phyloP scores from a whole-genome alignment of 2,329 filamentous ascomycete species.

The Pseudogymnoascus sp. region DNA sequence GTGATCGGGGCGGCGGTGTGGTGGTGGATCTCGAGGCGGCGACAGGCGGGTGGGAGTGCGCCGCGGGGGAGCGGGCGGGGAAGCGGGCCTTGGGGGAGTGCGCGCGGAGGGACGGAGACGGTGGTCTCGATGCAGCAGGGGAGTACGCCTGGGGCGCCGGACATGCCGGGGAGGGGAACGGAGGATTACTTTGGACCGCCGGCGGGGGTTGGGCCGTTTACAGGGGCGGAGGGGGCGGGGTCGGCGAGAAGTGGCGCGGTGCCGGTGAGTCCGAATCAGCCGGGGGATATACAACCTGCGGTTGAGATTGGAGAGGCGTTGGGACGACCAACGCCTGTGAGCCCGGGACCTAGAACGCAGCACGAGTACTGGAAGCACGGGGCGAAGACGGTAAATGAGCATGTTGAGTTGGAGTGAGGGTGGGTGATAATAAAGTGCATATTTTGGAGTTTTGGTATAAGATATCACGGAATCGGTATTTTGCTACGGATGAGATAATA shows the following conservation, averaged over 20 bases:
- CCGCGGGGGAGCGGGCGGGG: slow-evolving; percentile 15
- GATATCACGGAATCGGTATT: slow-evolving; percentile 12
- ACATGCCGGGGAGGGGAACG: background rate
- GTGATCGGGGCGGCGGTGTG: slow-evolving; percentile 38
- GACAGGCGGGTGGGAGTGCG: slow-evolving; percentile 9
- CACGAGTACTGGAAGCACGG: background rate
- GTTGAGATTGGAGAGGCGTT: background rate
- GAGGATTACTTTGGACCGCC: slow-evolving; percentile 27
- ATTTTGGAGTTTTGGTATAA: slow-evolving; percentile 28
- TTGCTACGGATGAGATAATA: background rate
- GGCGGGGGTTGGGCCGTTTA: slow-evolving; percentile 37
- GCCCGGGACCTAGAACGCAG: background rate
- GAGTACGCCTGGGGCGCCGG: background rate
- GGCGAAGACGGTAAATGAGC: background rate
- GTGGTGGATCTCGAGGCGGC: slow-evolving; percentile 38
- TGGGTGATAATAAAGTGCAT: background rate
- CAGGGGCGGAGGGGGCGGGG: background rate
- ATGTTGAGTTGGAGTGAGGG: background rate
- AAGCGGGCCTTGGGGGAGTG: slow-evolving; percentile 16
- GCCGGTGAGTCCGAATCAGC: background rate
- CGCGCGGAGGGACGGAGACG: slow-evolving; percentile 10
- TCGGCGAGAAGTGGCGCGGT: background rate
- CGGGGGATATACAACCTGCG: background rate
- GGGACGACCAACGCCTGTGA: background rate
- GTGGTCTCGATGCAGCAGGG: background rate